phyloP scores from a whole-genome alignment of 352 stramenopile genomes.

The Phytophthora hybrid region DNA sequence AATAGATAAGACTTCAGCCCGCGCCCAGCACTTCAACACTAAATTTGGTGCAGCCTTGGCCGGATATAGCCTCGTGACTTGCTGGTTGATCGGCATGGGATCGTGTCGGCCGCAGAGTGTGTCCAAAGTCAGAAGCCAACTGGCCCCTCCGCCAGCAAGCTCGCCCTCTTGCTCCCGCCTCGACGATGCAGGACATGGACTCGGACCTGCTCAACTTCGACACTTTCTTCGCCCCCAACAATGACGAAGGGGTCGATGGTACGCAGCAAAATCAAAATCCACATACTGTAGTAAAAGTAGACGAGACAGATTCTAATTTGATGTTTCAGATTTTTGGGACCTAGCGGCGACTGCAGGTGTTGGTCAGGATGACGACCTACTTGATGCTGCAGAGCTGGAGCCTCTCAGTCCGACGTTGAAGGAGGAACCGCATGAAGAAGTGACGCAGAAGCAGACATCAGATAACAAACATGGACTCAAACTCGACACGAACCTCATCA shows the following conservation, averaged over 20 bases:
- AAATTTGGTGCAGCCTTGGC: slow-evolving; percentile 20
- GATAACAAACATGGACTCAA: slow-evolving; percentile 27
- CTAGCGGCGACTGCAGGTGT: slow-evolving; percentile 18
- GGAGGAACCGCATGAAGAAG: slow-evolving; percentile 26
- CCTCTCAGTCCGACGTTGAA: slow-evolving; percentile 40
- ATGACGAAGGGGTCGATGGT: slow-evolving; percentile 44
- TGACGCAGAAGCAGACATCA: slow-evolving; percentile 17
- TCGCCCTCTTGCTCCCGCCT: neutral
- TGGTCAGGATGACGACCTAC: slow-evolving; percentile 41
- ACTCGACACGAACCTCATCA: slow-evolving; percentile 33
- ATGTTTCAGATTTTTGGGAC: slow-evolving; percentile 37
- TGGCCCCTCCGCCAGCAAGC: slow-evolving; percentile 33
- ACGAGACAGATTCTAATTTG: neutral
- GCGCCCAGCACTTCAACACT: slow-evolving; percentile 23
- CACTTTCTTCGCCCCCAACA: slow-evolving; percentile 41
- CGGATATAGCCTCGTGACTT: slow-evolving; percentile 29
- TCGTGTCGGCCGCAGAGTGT: neutral
- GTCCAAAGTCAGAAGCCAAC: slow-evolving; percentile 45
- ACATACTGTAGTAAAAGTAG: neutral
- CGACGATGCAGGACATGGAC: slow-evolving; percentile 47
- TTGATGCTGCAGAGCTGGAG: slow-evolving; percentile 37
- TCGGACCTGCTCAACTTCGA: slow-evolving; percentile 49
- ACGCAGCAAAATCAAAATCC: neutral
- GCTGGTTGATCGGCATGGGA: slow-evolving; percentile 5
- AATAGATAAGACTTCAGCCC: slow-evolving; percentile 33